These are phyloP conservation scores for Aurifilum marmelostoma DNA, from an alignment of 2,329 filamentous ascomycete species.

Conservation along the genomic window DNA sequence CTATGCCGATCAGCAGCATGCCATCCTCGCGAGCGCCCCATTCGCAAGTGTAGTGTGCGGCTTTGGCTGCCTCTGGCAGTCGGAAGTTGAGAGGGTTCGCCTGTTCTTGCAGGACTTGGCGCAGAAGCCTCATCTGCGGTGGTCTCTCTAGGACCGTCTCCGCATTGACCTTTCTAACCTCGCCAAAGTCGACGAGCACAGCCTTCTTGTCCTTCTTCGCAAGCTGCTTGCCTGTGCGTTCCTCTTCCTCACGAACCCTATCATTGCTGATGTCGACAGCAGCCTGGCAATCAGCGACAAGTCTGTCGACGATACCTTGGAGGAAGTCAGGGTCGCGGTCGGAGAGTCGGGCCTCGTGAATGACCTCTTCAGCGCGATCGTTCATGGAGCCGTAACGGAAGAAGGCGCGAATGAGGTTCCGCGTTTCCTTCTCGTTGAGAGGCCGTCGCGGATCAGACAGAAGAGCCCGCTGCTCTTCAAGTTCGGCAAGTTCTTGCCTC, in stretches of 20 bases:
- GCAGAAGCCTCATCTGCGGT: constrained; percentile 82
- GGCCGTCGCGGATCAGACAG: constrained; percentile 85
- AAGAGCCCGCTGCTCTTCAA: constrained; percentile 74
- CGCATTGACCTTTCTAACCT: constrained; percentile 93
- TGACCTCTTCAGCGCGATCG: constrained; percentile 83
- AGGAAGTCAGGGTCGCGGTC: constrained; percentile 84
- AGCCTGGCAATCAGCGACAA: constrained; percentile 62
- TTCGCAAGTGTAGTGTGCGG: constrained; percentile 84
- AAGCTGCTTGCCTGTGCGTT: constrained; percentile 76
- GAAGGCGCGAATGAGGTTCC: constrained; percentile 87
- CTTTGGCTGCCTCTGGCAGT: constrained; percentile 88
- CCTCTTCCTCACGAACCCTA: constrained; percentile 77
- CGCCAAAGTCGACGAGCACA: constrained; percentile 90
- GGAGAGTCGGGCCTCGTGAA: constrained; percentile 81
- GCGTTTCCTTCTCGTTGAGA: constrained; percentile 87
- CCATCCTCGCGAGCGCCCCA: constrained; percentile 95
- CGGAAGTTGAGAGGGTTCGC: constrained; percentile 80
- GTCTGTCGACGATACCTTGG: constrained; percentile 73
- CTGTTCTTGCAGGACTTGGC: constrained; percentile 68
- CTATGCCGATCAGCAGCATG: constrained; percentile 94
- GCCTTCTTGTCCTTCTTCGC: constrained; percentile 99
- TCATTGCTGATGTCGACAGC: constrained; percentile 70
- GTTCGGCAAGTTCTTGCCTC: constrained; percentile 70
- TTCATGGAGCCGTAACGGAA: constrained; percentile 90
- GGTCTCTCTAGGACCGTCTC: constrained; percentile 93